Evolutionary conservation across 805 yeast species (phyloP).

Genomic region (Metschnikowia colocasiae): DNA sequence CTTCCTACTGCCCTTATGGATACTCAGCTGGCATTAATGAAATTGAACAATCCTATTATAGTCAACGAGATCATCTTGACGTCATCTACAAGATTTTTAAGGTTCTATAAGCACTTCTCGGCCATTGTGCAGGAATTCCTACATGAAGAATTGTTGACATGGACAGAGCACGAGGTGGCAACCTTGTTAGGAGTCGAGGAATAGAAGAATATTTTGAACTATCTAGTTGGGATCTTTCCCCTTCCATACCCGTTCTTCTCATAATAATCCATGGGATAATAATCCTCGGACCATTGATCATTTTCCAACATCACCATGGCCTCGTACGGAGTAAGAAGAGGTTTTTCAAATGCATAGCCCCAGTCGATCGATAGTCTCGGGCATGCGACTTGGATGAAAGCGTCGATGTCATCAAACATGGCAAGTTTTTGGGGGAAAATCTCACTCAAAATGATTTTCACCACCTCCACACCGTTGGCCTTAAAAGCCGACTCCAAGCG

Average conservation of each 20-base stretch:
- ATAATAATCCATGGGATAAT: constrained; percentile 96
- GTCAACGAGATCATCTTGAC: constrained; percentile 52
- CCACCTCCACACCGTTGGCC: constrained; percentile 59
- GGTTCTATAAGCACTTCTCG: constrained; percentile 42
- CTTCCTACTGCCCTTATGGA: constrained; percentile 62
- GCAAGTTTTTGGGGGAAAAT: constrained; percentile 90
- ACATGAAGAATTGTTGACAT: constrained; percentile 35
- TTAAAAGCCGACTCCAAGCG: constrained; percentile 56
- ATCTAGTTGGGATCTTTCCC: constrained; percentile 57
- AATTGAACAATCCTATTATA: constrained; percentile 59
- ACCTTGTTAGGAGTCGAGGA: constrained; percentile 66
- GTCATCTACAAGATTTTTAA: constrained; percentile 49
- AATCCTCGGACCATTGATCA: constrained; percentile 62
- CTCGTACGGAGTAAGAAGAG: constrained; percentile 91
- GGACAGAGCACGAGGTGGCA: constrained; percentile 60
- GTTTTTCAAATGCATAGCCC: constrained; percentile 96
- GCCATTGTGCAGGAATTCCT: constrained; percentile 37
- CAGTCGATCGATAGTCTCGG: constrained; percentile 95
- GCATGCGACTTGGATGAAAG: constrained; percentile 96
- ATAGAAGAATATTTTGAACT: not conserved
- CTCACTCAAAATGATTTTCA: constrained; percentile 82
- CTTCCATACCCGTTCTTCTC: constrained; percentile 88
- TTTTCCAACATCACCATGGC: constrained; percentile 83
- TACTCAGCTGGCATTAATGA: constrained; percentile 53
- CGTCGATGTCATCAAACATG: constrained; percentile 90